A percentile compares a stretch with the other conserved stretches of the same genome.
These are phyloP conservation scores for Hypoxylon sp. DNA, from an alignment of 2,329 filamentous ascomycete species.

Conservation along the genomic window DNA sequence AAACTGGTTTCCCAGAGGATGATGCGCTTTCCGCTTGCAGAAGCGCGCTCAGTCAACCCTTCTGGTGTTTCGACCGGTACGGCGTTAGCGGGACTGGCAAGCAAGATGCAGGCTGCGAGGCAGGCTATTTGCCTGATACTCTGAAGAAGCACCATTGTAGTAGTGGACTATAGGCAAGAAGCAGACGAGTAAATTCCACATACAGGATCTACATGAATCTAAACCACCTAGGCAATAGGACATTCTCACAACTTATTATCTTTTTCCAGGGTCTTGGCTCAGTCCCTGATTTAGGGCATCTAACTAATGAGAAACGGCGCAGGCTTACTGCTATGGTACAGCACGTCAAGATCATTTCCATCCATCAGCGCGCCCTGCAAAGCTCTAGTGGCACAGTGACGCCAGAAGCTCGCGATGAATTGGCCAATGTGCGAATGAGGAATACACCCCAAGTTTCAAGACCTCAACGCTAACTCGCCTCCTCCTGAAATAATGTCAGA, in stretches of 20 bases:
- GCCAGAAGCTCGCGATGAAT: slow-evolving; percentile 2
- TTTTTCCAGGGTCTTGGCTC: background rate
- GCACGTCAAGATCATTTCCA: background rate
- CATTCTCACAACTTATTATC: slow-evolving; percentile 11
- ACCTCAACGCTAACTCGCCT: background rate
- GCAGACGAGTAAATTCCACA: background rate
- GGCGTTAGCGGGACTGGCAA: slow-evolving; percentile 26
- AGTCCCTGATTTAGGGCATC: background rate
- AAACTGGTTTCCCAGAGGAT: slow-evolving; percentile 44
- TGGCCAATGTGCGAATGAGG: slow-evolving; percentile 13
- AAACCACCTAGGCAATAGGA: background rate
- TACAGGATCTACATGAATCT: background rate
- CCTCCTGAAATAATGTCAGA: slow-evolving; percentile 3
- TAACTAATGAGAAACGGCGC: background rate
- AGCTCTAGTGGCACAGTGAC: background rate
- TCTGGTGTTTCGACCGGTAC: slow-evolving; percentile 27
- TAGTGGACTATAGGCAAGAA: background rate
- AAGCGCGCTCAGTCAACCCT: slow-evolving; percentile 20
- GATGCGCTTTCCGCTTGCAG: slow-evolving; percentile 36
- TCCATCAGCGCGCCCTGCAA: background rate
- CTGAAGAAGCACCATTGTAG: slow-evolving; percentile 24
- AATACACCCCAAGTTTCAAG: background rate
- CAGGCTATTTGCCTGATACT: slow-evolving; percentile 29
- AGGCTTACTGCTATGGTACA: background rate
- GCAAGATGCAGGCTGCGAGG: slow-evolving; percentile 31